Conservation (phyloP, 2,329 filamentous ascomycete species). For the Dendryphion nanum region DNA sequence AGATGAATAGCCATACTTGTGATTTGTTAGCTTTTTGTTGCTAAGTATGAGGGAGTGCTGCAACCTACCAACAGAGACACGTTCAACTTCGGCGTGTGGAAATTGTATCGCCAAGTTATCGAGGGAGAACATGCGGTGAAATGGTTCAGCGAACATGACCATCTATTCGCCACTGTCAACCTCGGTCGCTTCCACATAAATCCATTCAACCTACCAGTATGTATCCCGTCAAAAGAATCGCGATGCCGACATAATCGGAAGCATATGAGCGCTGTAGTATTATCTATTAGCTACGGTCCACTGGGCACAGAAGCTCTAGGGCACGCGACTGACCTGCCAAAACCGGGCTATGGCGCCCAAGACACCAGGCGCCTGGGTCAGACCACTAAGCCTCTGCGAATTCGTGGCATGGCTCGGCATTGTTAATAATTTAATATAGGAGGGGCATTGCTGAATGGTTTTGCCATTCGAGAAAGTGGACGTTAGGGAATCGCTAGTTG, state of each 20-base stretch:
- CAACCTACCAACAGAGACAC: conserved; percentile 71
- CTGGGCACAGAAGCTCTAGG: not conserved
- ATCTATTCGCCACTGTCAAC: conserved; percentile 46
- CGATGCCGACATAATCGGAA: conserved; percentile 81
- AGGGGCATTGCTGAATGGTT: conserved; percentile 26
- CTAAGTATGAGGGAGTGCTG: not conserved
- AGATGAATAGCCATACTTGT: conserved; percentile 71
- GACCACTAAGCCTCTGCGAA: conserved; percentile 24
- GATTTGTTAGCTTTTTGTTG: not conserved
- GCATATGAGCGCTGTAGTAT: conserved; percentile 72
- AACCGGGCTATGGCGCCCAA: conserved; percentile 51
- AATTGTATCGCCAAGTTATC: conserved; percentile 82
- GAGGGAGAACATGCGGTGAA: conserved; percentile 91
- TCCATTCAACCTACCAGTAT: conserved; percentile 51
- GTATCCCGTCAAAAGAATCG: conserved; percentile 56
- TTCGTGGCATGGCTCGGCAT: conserved; percentile 27
- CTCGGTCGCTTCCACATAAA: conserved; percentile 16
- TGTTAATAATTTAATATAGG: conserved; percentile 23
- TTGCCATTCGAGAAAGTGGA: too few relatives aligned
- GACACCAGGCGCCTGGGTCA: conserved; percentile 38
- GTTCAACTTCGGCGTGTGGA: conserved; percentile 79
- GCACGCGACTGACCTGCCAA: conserved; percentile 41
- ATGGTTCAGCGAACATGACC: conserved; percentile 72
- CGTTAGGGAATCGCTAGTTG: too few relatives aligned
- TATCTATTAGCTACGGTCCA: conserved; percentile 8